Conservation (phyloP, 345 rosid species). For the Populus tremula region DNA sequence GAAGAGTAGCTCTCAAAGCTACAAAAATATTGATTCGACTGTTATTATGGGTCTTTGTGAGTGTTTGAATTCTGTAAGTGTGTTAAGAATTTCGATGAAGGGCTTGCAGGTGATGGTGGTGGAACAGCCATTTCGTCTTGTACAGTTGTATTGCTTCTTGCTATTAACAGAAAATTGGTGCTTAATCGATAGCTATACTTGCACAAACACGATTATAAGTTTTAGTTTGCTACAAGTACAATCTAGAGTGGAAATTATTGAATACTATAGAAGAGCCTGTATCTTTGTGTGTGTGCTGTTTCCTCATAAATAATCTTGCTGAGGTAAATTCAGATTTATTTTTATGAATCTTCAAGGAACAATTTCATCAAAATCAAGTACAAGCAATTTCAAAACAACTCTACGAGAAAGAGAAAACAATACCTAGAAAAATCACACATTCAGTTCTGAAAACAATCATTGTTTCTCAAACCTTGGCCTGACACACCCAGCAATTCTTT, state of each 20-base stretch:
- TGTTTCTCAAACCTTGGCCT: not conserved
- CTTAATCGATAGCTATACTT: not conserved
- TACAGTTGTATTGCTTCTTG: slow-evolving; percentile 7
- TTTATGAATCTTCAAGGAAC: not conserved
- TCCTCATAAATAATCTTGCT: not conserved
- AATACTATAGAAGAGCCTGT: not conserved
- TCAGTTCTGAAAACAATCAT: not conserved
- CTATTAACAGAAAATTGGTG: not conserved
- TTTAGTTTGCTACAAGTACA: not conserved
- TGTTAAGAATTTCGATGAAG: not conserved
- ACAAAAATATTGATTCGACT: not conserved
- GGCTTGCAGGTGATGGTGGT: slow-evolving; percentile 3
- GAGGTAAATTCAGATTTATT: not conserved
- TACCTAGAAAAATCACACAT: not conserved
- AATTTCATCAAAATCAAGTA: not conserved
- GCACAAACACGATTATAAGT: not conserved
- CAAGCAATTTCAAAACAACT: not conserved
- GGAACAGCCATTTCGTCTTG: slow-evolving; percentile 6
- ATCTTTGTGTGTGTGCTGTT: not conserved
- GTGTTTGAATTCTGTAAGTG: slow-evolving; percentile 8
- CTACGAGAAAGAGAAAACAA: not conserved
- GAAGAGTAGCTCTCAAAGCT: slow-evolving; percentile 1
- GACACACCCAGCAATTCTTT: no score
- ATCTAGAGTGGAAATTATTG: not conserved
- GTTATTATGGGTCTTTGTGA: not conserved